phyloP scores from a whole-genome alignment of 1,284 basidiomycete species.

The Spongispora temasekensis region DNA sequence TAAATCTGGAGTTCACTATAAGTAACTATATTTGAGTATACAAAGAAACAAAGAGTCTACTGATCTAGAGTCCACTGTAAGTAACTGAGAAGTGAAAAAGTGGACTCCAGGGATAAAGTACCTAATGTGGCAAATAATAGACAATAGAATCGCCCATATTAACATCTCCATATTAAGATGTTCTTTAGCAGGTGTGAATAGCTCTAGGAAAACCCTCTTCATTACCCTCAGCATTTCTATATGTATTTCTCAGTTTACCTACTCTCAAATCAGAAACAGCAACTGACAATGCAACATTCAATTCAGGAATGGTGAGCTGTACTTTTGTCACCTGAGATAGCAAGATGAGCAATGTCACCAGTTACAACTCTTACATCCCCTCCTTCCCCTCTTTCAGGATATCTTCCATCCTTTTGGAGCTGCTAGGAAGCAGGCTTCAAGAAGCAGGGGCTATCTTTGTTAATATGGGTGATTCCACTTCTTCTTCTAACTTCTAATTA shows the following conservation, averaged over 20 bases:
- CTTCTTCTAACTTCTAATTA: too few relatives aligned
- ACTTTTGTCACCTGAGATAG: constrained; percentile 6
- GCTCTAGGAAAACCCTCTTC: constrained; percentile 2
- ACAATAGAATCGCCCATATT: too few relatives aligned
- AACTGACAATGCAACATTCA: too few relatives aligned
- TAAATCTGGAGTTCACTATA: constrained; percentile 14
- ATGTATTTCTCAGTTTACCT: not conserved
- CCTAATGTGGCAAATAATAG: not conserved
- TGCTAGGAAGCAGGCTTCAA: constrained; percentile 4
- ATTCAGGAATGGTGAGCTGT: constrained; percentile 1
- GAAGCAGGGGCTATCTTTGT: constrained; percentile 11
- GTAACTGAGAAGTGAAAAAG: too few relatives aligned
- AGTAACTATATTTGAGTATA: too few relatives aligned
- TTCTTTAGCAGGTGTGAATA: not conserved
- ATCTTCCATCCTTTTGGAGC: not conserved
- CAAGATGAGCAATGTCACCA: constrained; percentile 3
- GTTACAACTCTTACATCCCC: constrained; percentile 7
- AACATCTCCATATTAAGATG: not conserved
- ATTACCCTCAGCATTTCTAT: constrained; percentile 7
- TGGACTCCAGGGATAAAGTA: not conserved
- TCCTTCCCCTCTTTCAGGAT: constrained; percentile 1
- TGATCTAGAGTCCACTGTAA: too few relatives aligned
- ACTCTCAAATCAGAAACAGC: constrained; percentile 3
- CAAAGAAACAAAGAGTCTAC: too few relatives aligned
- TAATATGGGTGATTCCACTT: too few relatives aligned